These are phyloP conservation scores for Wickerhamomyces chambardii DNA, from an alignment of 805 yeast species.

Conservation along the genomic window DNA sequence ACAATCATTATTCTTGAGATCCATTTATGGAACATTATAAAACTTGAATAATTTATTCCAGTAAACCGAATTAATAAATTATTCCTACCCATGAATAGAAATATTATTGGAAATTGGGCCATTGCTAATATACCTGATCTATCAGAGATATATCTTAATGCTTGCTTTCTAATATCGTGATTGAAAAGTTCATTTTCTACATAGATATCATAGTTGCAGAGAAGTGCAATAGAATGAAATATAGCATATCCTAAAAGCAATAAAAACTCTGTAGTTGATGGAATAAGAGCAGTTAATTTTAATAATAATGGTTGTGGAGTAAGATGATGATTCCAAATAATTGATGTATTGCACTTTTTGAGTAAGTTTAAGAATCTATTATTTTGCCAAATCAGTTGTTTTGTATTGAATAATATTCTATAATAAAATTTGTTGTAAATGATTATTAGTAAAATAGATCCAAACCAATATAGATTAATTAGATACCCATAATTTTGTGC, in stretches of 20 bases:
- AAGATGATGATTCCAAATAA: constrained; percentile 10
- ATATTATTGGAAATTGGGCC: constrained; percentile 41
- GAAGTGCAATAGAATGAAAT: constrained; percentile 7
- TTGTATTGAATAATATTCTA: no score
- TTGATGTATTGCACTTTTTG: no score
- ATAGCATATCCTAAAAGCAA: constrained; percentile 22
- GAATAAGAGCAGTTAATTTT: constrained; percentile 10
- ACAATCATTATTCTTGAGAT: constrained; percentile 37
- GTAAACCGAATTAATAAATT: constrained; percentile 53
- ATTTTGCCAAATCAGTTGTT: no score
- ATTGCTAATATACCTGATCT: constrained; percentile 19
- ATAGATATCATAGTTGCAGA: constrained; percentile 5
- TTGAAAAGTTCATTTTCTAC: constrained; percentile 12
- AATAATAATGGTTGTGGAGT: constrained; percentile 8
- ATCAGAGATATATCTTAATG: constrained; percentile 17
- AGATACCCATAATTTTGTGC: constrained; percentile 13
- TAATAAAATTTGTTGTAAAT: no score
- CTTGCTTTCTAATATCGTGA: constrained; percentile 3
- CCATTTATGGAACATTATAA: constrained; percentile 65
- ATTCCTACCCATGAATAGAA: constrained; percentile 66
- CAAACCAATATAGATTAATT: constrained; percentile 15
- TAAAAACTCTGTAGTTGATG: constrained; percentile 15
- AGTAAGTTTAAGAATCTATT: no score
- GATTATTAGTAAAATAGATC: background rate
- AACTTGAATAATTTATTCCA: constrained; percentile 55